Conservation (phyloP, 2,329 filamentous ascomycete species). For the Didymella arachidicola region DNA sequence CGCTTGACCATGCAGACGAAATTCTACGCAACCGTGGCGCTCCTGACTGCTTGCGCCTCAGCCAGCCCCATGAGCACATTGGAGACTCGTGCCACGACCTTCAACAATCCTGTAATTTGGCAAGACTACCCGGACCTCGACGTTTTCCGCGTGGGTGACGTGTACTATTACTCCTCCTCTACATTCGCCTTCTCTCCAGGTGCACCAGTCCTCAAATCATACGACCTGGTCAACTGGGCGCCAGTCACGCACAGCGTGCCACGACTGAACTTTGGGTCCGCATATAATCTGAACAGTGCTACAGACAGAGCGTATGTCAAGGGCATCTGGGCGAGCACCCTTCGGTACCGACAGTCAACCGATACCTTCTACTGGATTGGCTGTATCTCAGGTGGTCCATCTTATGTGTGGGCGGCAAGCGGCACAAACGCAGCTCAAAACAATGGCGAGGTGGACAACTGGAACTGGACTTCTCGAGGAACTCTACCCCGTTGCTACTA, state of each 20-base stretch:
- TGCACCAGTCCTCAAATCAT: slow-evolving; percentile 63
- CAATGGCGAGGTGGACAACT: slow-evolving; percentile 41
- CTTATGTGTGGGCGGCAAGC: slow-evolving; percentile 63
- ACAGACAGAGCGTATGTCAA: slow-evolving; percentile 57
- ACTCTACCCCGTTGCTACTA: slow-evolving; percentile 62
- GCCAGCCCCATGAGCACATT: slow-evolving; percentile 1
- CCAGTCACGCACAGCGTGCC: slow-evolving; percentile 52
- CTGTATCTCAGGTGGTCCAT: slow-evolving; percentile 60
- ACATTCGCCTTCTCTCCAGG: slow-evolving; percentile 66
- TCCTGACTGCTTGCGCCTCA: background rate
- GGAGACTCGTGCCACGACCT: slow-evolving; percentile 34
- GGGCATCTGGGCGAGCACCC: slow-evolving; percentile 65
- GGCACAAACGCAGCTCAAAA: slow-evolving; percentile 50
- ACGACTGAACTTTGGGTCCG: slow-evolving; percentile 48
- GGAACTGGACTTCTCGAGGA: slow-evolving; percentile 53
- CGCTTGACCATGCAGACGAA: background rate
- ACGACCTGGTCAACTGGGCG: slow-evolving; percentile 63
- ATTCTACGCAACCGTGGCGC: background rate
- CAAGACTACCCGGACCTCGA: slow-evolving; percentile 65
- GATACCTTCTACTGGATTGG: slow-evolving; percentile 66
- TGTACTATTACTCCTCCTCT: slow-evolving; percentile 64
- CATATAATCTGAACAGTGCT: slow-evolving; percentile 59
- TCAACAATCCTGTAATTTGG: slow-evolving; percentile 63
- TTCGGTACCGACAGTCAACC: slow-evolving; percentile 61
- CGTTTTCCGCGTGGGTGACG: slow-evolving; percentile 59